These are phyloP conservation scores for Chlorella sp. DNA, from an alignment of 139 green algal species.

Conservation along the genomic window DNA sequence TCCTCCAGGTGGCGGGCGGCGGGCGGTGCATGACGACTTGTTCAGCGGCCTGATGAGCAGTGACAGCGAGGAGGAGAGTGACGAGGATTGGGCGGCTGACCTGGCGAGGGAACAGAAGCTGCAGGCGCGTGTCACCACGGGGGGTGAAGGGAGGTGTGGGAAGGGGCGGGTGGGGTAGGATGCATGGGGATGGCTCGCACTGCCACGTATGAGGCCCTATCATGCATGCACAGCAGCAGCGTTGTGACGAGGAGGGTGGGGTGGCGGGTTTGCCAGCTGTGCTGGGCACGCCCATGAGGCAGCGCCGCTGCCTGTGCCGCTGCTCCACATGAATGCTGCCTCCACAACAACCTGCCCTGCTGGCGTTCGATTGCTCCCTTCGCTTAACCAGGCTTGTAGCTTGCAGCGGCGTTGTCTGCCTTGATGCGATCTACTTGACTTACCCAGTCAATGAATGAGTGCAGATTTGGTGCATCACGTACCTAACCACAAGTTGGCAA, in stretches of 20 bases:
- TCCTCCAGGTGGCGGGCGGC: neutral
- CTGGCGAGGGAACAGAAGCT: conserved; percentile 30
- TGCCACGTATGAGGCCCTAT: too few relatives aligned
- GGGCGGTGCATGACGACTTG: conserved; percentile 29
- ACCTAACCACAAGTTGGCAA: too few relatives aligned
- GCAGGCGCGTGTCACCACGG: conserved; percentile 7
- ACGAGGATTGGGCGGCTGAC: conserved; percentile 29
- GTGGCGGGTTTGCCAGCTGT: neutral
- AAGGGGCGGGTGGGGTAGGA: neutral
- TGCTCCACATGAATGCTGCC: too few relatives aligned
- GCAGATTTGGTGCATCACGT: too few relatives aligned
- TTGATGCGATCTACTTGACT: too few relatives aligned
- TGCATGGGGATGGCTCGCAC: neutral
- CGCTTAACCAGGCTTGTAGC: too few relatives aligned
- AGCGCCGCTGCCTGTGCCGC: too few relatives aligned
- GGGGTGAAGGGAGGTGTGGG: neutral
- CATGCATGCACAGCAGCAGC: neutral
- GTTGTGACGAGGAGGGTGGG: too few relatives aligned
- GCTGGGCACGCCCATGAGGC: neutral
- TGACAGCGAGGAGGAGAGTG: conserved; percentile 28
- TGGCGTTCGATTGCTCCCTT: too few relatives aligned
- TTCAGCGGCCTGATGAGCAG: conserved; percentile 42
- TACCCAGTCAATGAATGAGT: too few relatives aligned
- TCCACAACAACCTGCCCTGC: too few relatives aligned
- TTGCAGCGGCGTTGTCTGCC: too few relatives aligned